Conservation (phyloP, 345 rosid species). For the Euphorbia pulcherrima region DNA sequence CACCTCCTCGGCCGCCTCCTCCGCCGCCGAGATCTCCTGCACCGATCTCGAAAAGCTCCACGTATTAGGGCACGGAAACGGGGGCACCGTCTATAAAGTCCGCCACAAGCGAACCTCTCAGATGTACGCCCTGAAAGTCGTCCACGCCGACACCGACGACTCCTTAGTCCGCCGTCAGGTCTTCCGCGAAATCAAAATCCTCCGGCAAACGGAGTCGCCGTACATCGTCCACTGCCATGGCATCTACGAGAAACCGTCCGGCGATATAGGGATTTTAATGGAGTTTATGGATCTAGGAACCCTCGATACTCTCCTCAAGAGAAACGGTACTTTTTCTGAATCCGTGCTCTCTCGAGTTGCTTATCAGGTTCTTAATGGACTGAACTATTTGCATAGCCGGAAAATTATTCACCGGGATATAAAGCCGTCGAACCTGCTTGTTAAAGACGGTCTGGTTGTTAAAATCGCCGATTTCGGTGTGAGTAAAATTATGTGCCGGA, state of each 20-base stretch:
- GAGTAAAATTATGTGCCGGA: conserved; percentile 62
- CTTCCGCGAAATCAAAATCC: conserved; percentile 70
- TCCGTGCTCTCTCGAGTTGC: conserved; percentile 44
- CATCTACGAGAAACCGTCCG: conserved; percentile 54
- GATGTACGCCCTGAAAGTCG: conserved; percentile 62
- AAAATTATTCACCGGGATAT: conserved; percentile 80
- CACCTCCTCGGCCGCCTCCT: conserved; percentile 8
- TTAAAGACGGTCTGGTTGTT: conserved; percentile 50
- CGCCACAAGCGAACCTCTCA: conserved; percentile 53
- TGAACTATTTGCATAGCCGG: conserved; percentile 55
- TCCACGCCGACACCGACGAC: conserved; percentile 52
- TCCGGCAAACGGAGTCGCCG: conserved; percentile 73
- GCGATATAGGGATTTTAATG: conserved; percentile 64
- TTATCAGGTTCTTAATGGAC: conserved; percentile 56
- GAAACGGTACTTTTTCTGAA: conserved; percentile 51
- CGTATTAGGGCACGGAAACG: conserved; percentile 81
- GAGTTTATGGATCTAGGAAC: conserved; percentile 83
- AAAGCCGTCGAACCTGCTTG: conserved; percentile 74
- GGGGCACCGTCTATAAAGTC: conserved; percentile 75
- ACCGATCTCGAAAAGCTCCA: conserved; percentile 60
- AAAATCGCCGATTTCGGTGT: conserved; percentile 90
- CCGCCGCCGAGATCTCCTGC: conserved; percentile 16
- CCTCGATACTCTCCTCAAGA: conserved; percentile 44
- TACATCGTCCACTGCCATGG: conserved; percentile 56
- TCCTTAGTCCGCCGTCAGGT: conserved; percentile 53